phyloP scores from a whole-genome alignment of 2,329 filamentous ascomycete genomes.

The Phialophora expanda region DNA sequence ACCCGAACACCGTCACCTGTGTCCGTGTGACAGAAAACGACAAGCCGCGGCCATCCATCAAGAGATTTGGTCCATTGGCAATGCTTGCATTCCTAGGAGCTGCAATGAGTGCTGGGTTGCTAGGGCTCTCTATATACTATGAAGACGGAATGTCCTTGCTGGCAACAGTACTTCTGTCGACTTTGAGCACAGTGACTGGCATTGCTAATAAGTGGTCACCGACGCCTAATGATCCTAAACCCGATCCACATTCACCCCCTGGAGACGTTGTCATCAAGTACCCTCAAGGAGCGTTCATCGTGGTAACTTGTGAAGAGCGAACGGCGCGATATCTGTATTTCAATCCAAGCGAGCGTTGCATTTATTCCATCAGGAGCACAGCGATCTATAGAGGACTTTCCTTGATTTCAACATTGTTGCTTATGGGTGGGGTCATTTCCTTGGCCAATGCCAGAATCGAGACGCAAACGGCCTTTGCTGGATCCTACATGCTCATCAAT shows the following conservation, averaged over 20 bases:
- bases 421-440: conserved; percentile 59
- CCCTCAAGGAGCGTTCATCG: conserved; percentile 57
- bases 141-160: conserved; percentile 58
- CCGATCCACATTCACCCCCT: conserved; percentile 43
- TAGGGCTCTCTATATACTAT: conserved; percentile 52
- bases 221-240: conserved; percentile 48
- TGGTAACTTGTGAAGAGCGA: conserved; percentile 57
- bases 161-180: conserved; percentile 54
- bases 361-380: conserved; percentile 51
- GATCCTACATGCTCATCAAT: conserved; percentile 57
- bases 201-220: conserved; percentile 58
- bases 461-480: conserved; percentile 57
- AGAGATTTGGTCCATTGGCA: conserved; percentile 53
- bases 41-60: conserved; percentile 49
- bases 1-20: conserved; percentile 49
- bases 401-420: conserved; percentile 57
- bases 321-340: conserved; percentile 59
- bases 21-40: conserved; percentile 47
- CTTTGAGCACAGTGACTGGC: conserved; percentile 57
- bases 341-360: conserved; percentile 55
- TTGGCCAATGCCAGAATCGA: conserved; percentile 57
- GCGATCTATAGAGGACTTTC: conserved; percentile 54
- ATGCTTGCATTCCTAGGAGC: conserved; percentile 54
- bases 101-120: conserved; percentile 49
- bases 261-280: conserved; percentile 59